Evolutionary conservation across 352 stramenopile species (phyloP), one percentile per base, ranked within the genome.

Genomic region (Phytopythium chamaehyphon): DNA sequence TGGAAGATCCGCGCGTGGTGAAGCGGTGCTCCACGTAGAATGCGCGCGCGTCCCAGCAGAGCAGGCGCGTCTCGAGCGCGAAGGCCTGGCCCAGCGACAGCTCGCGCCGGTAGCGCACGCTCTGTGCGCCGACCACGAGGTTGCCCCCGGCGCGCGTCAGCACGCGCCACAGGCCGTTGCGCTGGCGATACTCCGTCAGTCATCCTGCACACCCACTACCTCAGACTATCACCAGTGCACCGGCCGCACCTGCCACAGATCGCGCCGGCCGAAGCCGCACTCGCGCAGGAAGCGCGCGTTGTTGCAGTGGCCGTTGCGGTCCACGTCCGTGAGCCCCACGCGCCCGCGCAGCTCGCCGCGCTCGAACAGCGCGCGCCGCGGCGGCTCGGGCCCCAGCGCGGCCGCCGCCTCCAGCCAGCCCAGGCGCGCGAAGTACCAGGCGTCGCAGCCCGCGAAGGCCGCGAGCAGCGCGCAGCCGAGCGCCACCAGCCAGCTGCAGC

Each of bases 11-110:
- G 28, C 64, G 61, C 16, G 79, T 92, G 47, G 88, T 74, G 50
- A 95, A 95, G 18, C 81, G 81, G 39, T 95, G 85, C 61, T 95
- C 85, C 3, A 95, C 66, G 63, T 93, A 95, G 61, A 93, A 95
- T 2, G 85, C 81, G 22, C 77, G 74, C 35, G 78, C 63, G 61
- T 95, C 81, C 85, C 85, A 93, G 51, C 78, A 86, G 3, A 90
- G 55, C 46, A 95, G 51, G 23, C 85, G 71, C n/a, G 81, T 83
- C 63, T 90, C 59, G 47, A 95, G 60, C 44, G 64, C 71, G 62
- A 90, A 95, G 11, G 46, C 26, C 59, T 93, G 63, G 23, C 78
- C 71, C 26, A 95, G 66, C 28, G 68, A 73, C 57, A 95, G 62
- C 57, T 95, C 85, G 14, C 85, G 85, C 0, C 85, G 78, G 48